Evolutionary conservation across 495 filamentous ascomycete genomes (phyloP).

Genomic region (Penicillium ochrochloron): DNA sequence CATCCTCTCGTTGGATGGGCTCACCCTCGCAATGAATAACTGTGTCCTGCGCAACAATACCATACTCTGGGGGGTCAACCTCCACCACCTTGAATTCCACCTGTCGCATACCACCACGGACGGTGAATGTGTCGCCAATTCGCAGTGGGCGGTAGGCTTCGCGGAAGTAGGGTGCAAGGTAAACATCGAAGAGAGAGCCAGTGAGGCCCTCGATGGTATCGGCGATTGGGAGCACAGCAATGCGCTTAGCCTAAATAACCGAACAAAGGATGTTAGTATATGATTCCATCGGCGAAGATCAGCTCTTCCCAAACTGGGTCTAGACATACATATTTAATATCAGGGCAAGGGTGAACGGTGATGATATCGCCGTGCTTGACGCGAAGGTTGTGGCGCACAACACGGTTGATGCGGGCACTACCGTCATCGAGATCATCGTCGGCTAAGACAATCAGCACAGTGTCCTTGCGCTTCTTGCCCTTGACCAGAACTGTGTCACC

Average conservation of each 20-base stretch:
- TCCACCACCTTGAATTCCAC: slow-evolving; percentile 99
- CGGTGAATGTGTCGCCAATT: slow-evolving; percentile 96
- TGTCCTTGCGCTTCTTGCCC: slow-evolving; percentile 99
- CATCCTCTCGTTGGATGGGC: slow-evolving; percentile 97
- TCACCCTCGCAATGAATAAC: slow-evolving; percentile 99
- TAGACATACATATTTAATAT: slow-evolving; percentile 97
- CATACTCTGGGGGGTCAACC: slow-evolving; percentile 96
- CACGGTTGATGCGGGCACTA: slow-evolving; percentile 94
- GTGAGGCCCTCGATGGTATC: slow-evolving; percentile 98
- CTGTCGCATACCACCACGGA: slow-evolving; percentile 96
- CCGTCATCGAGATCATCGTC: slow-evolving; percentile 99
- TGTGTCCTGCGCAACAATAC: slow-evolving; percentile 97
- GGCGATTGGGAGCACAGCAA: slow-evolving; percentile 96
- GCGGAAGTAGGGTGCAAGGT: slow-evolving; percentile 98
- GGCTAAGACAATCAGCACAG: slow-evolving; percentile 93
- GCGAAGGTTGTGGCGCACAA: slow-evolving; percentile 95
- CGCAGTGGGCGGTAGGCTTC: slow-evolving; percentile 96
- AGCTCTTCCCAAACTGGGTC: background rate
- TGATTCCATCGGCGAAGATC: background rate
- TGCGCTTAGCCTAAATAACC: slow-evolving; percentile 83
- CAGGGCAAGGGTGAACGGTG: slow-evolving; percentile 98
- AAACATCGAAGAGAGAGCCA: slow-evolving; percentile 97
- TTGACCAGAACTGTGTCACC: slow-evolving; percentile 97
- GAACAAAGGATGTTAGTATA: slow-evolving; percentile 19
- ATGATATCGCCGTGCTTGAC: slow-evolving; percentile 98